Evolutionary conservation across 768 basidiomycete species (phyloP), one percentile per base, ranked within the genome.

Genomic region (Solioccasus polychromus): DNA sequence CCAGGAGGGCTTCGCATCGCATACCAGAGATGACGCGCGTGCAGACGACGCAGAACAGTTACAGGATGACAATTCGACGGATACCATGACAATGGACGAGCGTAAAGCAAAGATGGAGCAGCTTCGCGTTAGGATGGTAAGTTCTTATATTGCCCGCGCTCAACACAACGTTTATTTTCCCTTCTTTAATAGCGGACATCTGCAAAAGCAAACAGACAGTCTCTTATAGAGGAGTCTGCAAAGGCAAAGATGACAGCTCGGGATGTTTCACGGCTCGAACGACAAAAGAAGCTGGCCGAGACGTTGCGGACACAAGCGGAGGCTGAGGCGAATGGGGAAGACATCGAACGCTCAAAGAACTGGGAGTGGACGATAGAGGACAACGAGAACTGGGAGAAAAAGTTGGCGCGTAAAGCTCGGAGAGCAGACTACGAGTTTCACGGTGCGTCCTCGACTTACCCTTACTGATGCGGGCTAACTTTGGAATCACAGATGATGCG

Each of bases 351-450:
- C 82, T 96, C 46, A 92, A 97, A 98, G 50, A 75, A 82, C 45
- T 99, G 96, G 96, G 93, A 96, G n/a, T 60, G 59, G 59, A 60
- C 59, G 12, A 60, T 60, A 42, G 59, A 60, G n/a, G 59, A 60
- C 25, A 62, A 62, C 14, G 59, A 62, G 26, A 62, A 62, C 17
- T 60, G 59, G 59, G 59, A 60, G 35, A 62, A 62, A 39, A 92
- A 93, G 64, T 65, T 79, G 54, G 84, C 82, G 20, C 71, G 85
- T 58, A 97, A 93, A 68, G 80, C 78, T 52, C 75, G 92, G 64
- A 76, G 90, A 65, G 89, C 84, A 8, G 90, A 95, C 67, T 91
- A 83, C 53, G 84, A 88, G 65, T 98, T 96, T 62, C 88, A 95
- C 62, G 90, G 95, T 93, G 47, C 39, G 88, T 41, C 18, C 30